These are phyloP conservation scores for Hortaea werneckii DNA, from an alignment of 2,329 filamentous ascomycete genomes.

Conservation along the genomic window DNA sequence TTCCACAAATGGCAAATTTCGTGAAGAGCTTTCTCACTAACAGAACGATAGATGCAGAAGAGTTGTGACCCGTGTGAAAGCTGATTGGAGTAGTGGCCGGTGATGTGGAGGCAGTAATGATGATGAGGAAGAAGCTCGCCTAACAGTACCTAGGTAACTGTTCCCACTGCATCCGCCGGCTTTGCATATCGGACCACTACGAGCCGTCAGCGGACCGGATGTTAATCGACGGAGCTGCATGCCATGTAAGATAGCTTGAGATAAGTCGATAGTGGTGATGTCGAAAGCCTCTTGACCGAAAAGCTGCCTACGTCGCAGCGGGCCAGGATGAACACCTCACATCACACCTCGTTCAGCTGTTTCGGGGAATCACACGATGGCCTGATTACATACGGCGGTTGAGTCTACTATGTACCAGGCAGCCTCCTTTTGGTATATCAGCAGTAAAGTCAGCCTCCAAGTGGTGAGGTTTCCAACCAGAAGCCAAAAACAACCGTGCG, in stretches of 20 bases:
- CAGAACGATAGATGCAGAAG: background rate
- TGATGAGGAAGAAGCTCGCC: no score
- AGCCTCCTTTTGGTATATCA: background rate
- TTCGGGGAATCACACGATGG: background rate
- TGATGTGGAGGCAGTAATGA: no score
- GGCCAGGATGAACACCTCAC: background rate
- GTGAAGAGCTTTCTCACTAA: no score
- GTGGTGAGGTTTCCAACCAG: background rate
- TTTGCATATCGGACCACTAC: background rate
- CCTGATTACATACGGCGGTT: background rate
- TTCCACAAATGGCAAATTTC: no score
- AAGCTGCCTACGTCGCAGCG: background rate
- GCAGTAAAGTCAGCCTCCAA: background rate
- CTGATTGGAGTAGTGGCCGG: no score
- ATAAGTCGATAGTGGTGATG: background rate
- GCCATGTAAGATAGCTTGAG: no score
- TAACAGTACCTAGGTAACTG: no score
- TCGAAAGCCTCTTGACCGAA: no score
- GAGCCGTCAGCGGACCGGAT: background rate
- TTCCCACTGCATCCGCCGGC: background rate
- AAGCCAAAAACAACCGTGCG: no score
- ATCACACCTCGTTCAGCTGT: background rate
- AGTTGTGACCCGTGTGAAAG: background rate
- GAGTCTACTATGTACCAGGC: background rate
- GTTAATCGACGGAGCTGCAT: background rate